Conservation (phyloP, 805 yeast species). For the Hanseniaspora jakobsenii region DNA sequence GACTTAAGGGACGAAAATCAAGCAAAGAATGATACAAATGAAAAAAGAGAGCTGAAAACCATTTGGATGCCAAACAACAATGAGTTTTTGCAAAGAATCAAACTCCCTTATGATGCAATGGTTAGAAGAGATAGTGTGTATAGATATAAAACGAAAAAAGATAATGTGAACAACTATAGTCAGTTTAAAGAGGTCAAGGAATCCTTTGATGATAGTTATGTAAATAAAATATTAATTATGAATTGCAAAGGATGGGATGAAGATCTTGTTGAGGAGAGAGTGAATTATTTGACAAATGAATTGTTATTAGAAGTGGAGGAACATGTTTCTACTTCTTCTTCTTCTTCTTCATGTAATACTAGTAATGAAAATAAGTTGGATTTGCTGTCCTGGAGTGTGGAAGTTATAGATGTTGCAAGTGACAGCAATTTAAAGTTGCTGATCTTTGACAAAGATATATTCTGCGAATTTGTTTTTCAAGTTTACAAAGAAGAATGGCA, state of each 20-base stretch:
- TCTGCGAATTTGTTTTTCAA: neutral
- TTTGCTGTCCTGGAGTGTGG: constrained; percentile 12
- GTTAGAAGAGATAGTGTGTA: constrained; percentile 13
- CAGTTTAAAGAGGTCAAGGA: neutral
- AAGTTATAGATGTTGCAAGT: neutral
- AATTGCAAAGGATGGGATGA: neutral
- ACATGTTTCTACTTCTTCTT: too few relatives aligned
- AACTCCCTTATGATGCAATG: constrained; percentile 5
- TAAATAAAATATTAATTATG: constrained; percentile 7
- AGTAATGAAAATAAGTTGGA: neutral
- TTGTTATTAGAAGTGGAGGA: constrained; percentile 1
- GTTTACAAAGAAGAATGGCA: constrained; percentile 5
- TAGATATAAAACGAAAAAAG: constrained; percentile 6
- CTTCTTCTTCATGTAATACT: too few relatives aligned
- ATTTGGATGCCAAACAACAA: neutral
- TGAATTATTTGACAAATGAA: constrained; percentile 5
- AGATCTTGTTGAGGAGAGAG: constrained; percentile 1
- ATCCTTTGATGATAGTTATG: neutral
- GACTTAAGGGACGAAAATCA: too few relatives aligned
- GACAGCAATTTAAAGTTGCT: neutral
- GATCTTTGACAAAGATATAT: constrained; percentile 7
- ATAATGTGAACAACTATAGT: neutral
- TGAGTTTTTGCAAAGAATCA: neutral
- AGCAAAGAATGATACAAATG: too few relatives aligned
- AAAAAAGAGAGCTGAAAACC: neutral